Evolutionary conservation across 2,329 filamentous ascomycete genomes (phyloP).

Genomic region (Cercospora sesami): DNA sequence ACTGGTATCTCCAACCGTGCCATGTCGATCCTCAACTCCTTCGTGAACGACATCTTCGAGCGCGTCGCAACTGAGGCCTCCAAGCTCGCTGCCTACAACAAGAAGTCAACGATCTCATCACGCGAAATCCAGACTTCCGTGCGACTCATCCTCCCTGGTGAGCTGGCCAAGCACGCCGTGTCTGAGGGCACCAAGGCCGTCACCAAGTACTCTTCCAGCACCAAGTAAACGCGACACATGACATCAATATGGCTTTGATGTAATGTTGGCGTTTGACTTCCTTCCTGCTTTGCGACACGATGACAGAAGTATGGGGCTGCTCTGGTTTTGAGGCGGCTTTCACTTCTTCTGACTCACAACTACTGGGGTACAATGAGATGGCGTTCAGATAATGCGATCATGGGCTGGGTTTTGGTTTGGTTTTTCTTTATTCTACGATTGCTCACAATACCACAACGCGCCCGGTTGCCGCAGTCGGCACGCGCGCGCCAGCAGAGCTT

Average conservation of each 20-base stretch:
- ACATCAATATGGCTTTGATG: constrained; percentile 15
- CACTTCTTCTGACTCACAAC: constrained; percentile 2
- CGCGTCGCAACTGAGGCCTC: constrained; percentile 97
- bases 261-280: constrained; percentile 17
- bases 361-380: constrained; percentile 45
- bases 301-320: constrained; percentile 26
- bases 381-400: constrained; percentile 55
- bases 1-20: constrained; percentile 99
- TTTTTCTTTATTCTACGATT: constrained; percentile 30
- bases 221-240: constrained; percentile 72
- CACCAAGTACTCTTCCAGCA: constrained; percentile 99
- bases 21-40: constrained; percentile 99
- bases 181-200: constrained; percentile 99
- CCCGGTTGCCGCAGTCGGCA: constrained; percentile 27
- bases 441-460: constrained; percentile 35
- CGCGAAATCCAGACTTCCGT: constrained; percentile 99
- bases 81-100: constrained; percentile 99
- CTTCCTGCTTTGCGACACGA: constrained; percentile 16
- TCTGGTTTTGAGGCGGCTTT: neutral
- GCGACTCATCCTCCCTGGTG: constrained; percentile 94
- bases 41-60: constrained; percentile 99
- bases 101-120: constrained; percentile 99
- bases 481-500: constrained; percentile 27
- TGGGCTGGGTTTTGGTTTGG: constrained; percentile 43
- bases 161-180: constrained; percentile 98